phyloP scores from a whole-genome alignment of 1,139 yeast species.

The Eremothecium gossypii region DNA sequence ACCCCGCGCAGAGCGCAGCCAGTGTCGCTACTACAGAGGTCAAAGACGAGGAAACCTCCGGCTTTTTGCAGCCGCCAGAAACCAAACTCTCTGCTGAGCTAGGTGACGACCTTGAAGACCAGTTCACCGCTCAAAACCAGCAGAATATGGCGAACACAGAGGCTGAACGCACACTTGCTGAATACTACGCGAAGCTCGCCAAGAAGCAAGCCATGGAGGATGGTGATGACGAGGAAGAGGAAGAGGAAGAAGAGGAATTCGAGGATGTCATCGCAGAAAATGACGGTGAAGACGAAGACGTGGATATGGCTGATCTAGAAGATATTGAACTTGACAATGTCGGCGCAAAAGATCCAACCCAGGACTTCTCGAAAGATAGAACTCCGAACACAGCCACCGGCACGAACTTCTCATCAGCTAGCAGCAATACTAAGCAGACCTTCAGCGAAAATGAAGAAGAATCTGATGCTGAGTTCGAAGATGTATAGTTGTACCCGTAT shows the following conservation, averaged over 20 bases:
- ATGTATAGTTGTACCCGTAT: constrained; percentile 20
- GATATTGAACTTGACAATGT: constrained; percentile 68
- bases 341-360: constrained; percentile 31
- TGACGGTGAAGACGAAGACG: constrained; percentile 38
- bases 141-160: constrained; percentile 38
- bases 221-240: constrained; percentile 39
- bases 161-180: constrained; percentile 51
- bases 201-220: constrained; percentile 43
- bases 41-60: neutral
- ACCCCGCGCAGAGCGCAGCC: constrained; percentile 9
- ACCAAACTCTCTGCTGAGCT: neutral
- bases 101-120: constrained; percentile 3
- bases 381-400: neutral
- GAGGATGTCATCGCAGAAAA: constrained; percentile 24
- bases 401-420: constrained; percentile 5
- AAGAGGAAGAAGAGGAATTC: constrained; percentile 24
- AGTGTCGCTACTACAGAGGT: constrained; percentile 7
- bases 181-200: constrained; percentile 50
- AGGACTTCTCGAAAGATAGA: neutral
- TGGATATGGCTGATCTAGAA: constrained; percentile 27
- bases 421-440: constrained; percentile 11
- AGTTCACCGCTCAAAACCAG: neutral
- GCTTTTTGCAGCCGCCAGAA: neutral
- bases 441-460: constrained; percentile 19
- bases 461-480: constrained; percentile 31